Evolutionary conservation across 1,284 basidiomycete genomes (phyloP).

Genomic region (Sporisorium graminicola): DNA sequence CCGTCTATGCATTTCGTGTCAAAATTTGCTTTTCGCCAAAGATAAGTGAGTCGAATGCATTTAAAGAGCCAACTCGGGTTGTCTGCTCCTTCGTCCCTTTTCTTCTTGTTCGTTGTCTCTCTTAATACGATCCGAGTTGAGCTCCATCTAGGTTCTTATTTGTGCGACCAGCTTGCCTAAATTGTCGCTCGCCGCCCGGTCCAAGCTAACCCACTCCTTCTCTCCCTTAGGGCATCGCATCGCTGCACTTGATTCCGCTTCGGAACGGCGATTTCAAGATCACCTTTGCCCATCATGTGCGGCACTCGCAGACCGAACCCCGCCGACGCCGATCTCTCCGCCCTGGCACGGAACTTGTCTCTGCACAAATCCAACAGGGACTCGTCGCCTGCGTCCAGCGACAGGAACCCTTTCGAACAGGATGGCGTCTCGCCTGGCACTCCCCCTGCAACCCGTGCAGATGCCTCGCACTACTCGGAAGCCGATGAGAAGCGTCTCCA

Average conservation of each 20-base stretch:
- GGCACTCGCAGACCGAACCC: conserved; percentile 33
- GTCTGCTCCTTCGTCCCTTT: neutral
- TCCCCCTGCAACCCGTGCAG: conserved; percentile 44
- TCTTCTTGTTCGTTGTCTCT: conserved; percentile 14
- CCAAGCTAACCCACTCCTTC: neutral
- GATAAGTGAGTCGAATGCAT: conserved; percentile 3
- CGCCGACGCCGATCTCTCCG: conserved; percentile 31
- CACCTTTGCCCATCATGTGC: conserved; percentile 30
- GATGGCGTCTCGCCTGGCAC: conserved; percentile 30
- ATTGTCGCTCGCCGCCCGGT: neutral
- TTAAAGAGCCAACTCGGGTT: conserved; percentile 1
- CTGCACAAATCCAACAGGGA: conserved; percentile 35
- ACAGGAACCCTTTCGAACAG: conserved; percentile 37
- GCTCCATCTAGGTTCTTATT: conserved; percentile 6
- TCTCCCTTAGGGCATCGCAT: neutral
- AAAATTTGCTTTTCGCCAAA: neutral
- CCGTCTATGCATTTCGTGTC: neutral
- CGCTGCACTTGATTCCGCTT: conserved; percentile 2
- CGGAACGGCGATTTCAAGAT: neutral
- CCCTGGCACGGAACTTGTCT: conserved; percentile 24
- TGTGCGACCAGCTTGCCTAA: neutral
- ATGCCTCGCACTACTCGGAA: conserved; percentile 56
- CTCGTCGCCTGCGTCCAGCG: conserved; percentile 45
- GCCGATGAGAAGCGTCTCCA: conserved; percentile 60
- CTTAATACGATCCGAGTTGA: conserved; percentile 18